Evolutionary conservation across 352 stramenopile genomes (phyloP).

Genomic region (Phytopythium mirpurense): DNA sequence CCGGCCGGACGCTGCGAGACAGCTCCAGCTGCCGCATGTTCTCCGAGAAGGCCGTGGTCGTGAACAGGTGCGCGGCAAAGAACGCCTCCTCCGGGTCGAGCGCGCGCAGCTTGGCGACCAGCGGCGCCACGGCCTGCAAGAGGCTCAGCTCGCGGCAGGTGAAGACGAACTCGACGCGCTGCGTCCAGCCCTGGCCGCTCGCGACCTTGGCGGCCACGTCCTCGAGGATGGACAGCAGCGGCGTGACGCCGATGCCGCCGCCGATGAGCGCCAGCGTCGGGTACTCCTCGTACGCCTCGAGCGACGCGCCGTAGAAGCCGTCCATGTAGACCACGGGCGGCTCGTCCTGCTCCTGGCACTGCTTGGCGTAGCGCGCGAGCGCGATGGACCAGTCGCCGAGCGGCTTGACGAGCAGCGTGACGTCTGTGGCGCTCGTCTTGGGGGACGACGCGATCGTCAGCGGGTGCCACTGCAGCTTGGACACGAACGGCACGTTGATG

Average conservation of each 20-base stretch:
- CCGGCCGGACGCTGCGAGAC: not conserved
- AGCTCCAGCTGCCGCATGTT: conserved; percentile 16
- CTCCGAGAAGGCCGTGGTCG: conserved; percentile 20
- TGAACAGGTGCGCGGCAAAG: conserved; percentile 27
- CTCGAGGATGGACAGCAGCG: conserved; percentile 47
- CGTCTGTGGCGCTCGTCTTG: conserved; percentile 14
- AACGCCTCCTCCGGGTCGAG: conserved; percentile 31
- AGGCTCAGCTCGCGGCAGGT: conserved; percentile 34
- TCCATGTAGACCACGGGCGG: conserved; percentile 44
- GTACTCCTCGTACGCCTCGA: conserved; percentile 38
- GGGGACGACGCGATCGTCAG: conserved; percentile 58
- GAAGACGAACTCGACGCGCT: conserved; percentile 36
- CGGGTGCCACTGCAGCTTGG: conserved; percentile 53
- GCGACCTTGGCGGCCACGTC: conserved; percentile 28
- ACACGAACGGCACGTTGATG: conserved; percentile 46
- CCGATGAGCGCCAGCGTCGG: conserved; percentile 35
- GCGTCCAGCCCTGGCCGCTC: conserved; percentile 4
- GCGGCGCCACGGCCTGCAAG: conserved; percentile 19
- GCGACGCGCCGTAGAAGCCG: conserved; percentile 45
- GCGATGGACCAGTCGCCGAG: conserved; percentile 45
- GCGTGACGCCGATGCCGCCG: conserved; percentile 46
- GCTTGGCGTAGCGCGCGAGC: conserved; percentile 26
- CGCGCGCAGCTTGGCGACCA: conserved; percentile 28
- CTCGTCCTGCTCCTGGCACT: conserved; percentile 17
- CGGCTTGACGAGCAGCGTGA: conserved; percentile 45